Evolutionary conservation across 208 protist species (phyloP), one percentile per base, ranked within the genome.

Genomic region (Leishmania tarentolae): DNA sequence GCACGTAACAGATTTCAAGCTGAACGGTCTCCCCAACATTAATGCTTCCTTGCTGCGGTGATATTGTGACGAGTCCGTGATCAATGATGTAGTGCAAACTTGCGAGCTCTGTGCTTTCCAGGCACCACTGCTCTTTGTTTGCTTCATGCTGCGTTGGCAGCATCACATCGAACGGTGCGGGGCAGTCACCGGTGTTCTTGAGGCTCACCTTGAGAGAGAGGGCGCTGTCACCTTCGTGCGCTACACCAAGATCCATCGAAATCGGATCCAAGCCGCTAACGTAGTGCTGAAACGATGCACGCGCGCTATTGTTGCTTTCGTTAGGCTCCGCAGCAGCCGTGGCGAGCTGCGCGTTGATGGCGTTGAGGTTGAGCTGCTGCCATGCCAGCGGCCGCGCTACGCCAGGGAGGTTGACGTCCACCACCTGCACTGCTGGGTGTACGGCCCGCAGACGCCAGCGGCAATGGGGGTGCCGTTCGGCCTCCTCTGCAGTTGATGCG

Each of bases 111-210:
- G 86, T 88, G 79, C 96, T 92, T 57, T 94, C 89, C 56, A 96
- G 84, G 56, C 92, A 96, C 96, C 97, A 99, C 56, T 83, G 86
- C 87, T 98, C 95, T 47, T 86, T 84, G 46, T 86, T 87, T 28
- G 95, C 90, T 46, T 98, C 95, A 70, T 89, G 91, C 76, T 99
- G 92, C 19, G 83, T 94, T n/a, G 97, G 97, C 61, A 97, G 88
- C 86, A 88, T 91, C 46, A 98, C 83, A 46, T 80, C 77, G 76
- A 93, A 98, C n/a, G 86, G 79, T 0, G 89, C 89, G 0, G 86
- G 80, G 76, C 95, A 94, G 73, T 85, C 87, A 28, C 94, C 92
- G 24, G 86, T 88, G 89, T 99, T 99, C 74, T 92, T 81, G 28
- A 98, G 71, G 35, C 83, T 85, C 46, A 98, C 37, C 24, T 90